Base-by-base conservation (phyloP, 116 monocot species). In the Phalaenopsis hybrid region DNA sequence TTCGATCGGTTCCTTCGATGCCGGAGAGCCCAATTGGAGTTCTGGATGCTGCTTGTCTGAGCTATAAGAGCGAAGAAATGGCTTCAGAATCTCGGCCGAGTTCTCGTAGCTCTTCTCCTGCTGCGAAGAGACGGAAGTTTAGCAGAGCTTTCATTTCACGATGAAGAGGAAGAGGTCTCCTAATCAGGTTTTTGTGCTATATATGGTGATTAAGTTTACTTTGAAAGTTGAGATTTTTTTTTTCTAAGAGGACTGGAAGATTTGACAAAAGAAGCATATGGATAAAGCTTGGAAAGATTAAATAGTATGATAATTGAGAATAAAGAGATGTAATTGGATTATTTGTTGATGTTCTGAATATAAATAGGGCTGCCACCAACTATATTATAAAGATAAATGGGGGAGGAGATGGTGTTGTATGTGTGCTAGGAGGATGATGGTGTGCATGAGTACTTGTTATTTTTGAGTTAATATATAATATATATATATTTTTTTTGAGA, bases 1-100 rank as follows among this genome's bases (percentile, higher is more conserved):
- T 49, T 10, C 78, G 77, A 5, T 85, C 88, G 28, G 84, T 65
- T 57, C 79, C 83, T 18, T 86, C 83, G 57, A 69, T 81, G 31
- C 93, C 92, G 12, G 89, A 88, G 33, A 99, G 99, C 85, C 99
- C 99, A 59, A 91, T 83, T 86, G 95, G 92, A n/a, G 95, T 95
- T 65, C 58, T 99, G 78, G 93, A 95, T 83, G 89, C 90, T 74
- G 90, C 89, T 57, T 90, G 92, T 81, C 76, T 90, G 77, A 99
- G 95, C 79, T 92, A 92, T 69, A 87, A 80, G 74, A 92, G 89
- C 83, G 93, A 93, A 78, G 91, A 91, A 80, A 83, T 69, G 63
- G 79, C 82, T 52, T 69, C 82, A 79, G 86, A 73, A 33, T 86
- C 91, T 76, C 83, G 84, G 65, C 70, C 84, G 84, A 85, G 17